phyloP scores from a whole-genome alignment of 2,329 filamentous ascomycete species.

The Paraphoma chrysanthemicola region DNA sequence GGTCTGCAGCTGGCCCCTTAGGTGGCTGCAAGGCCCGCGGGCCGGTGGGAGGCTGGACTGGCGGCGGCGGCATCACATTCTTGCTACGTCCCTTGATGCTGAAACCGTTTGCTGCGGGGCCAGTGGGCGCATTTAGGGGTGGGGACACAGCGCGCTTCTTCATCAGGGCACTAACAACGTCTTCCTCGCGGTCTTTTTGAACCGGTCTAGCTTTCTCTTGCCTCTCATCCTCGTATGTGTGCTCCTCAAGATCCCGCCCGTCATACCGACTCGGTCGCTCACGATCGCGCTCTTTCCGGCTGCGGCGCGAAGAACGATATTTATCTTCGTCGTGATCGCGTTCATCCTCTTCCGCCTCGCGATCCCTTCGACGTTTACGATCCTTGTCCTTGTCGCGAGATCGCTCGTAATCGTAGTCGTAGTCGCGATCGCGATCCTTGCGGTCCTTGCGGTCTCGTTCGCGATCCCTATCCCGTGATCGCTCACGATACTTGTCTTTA shows the following conservation, averaged over 20 bases:
- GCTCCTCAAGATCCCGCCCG: conserved; percentile 42
- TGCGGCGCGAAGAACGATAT: conserved; percentile 51
- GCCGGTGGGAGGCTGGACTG: conserved; percentile 45
- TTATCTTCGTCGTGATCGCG: conserved; percentile 48
- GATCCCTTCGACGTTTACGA: conserved; percentile 60
- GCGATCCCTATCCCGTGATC: conserved; percentile 40
- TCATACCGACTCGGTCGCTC: conserved; percentile 25
- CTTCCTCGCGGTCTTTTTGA: conserved; percentile 21
- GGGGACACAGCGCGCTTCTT: conserved; percentile 39
- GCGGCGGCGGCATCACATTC: conserved; percentile 32
- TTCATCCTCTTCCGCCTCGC: conserved; percentile 46
- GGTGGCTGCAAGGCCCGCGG: conserved; percentile 45
- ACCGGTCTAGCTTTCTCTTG: neutral
- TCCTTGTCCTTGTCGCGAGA: conserved; percentile 46
- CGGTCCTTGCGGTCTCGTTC: conserved; percentile 49
- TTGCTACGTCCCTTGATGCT: conserved; percentile 49
- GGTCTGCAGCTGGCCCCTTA: conserved; percentile 47
- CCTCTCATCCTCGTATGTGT: conserved; percentile 26
- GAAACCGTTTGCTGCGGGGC: conserved; percentile 54
- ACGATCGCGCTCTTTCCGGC: conserved; percentile 52
- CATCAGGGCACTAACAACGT: conserved; percentile 35
- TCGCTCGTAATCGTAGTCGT: conserved; percentile 44
- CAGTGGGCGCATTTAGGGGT: conserved; percentile 43
- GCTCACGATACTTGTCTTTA: conserved; percentile 41
- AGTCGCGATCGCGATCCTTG: conserved; percentile 60